Evolutionary conservation across 352 stramenopile species (phyloP), one percentile per base, ranked within the genome.

Genomic region (Pythium sukuiense): DNA sequence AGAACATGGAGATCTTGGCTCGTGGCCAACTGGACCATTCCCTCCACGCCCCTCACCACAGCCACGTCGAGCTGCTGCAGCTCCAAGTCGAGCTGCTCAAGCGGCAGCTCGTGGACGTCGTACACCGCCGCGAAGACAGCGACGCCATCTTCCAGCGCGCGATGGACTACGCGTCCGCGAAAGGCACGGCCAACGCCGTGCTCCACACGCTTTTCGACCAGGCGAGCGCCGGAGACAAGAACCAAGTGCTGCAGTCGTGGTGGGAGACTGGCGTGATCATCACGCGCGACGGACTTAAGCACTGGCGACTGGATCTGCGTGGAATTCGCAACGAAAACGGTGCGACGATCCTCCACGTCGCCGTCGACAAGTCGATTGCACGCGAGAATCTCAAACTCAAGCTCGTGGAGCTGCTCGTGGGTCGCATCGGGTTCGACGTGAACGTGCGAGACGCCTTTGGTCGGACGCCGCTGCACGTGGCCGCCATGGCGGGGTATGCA

Each of bases 181-280:
- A 95, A 53, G 80, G 85, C 55, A 81, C 76, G 5, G 82, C 83
- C 26, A 92, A 92, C 55, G 85, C 80, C 0, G 82, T 93, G 24
- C 72, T 93, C 5, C 82, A 91, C 63, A 75, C 80, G 33, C 73
- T 95, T 11, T 95, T 95, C 63, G 84, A 90, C 68, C 85, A 90
- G 55, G 80, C 75, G 9, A 89, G 76, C 45, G 55, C 62, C 30
- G 83, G 75, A 52, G 45, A 52, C 26, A 93, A 93, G 65, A 67
- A 70, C 35, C 68, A 73, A 7, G 81, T 79, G 39, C 60, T 95
- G 5, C 74, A 68, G 43, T 59, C 74, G 20, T 95, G 83, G 72
- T 58, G 87, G 52, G 79, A 90, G n/a, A 87, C 81, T 5, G 85
- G 87, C 14, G 81, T 83, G 20, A 85, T 95, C 54, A 77, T 81